Evolutionary conservation across 371 early-diverging fungal genomes (phyloP).

Genomic region (Lichtheimia corymbifera): DNA sequence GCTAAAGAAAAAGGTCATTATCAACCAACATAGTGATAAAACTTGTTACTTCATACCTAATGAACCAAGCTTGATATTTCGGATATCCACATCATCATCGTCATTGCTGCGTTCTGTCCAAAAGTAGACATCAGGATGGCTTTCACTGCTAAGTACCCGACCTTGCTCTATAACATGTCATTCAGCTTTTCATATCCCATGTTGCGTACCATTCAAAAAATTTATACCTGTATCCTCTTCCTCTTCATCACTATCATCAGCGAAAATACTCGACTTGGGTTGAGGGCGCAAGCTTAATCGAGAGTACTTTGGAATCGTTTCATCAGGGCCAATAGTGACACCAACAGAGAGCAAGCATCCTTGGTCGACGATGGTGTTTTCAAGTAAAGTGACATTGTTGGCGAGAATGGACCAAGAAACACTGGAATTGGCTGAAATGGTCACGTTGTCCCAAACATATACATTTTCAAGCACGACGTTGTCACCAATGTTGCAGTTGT

Average conservation of each 20-base stretch:
- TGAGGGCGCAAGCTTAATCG: slow-evolving; percentile 62
- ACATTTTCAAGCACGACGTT: slow-evolving; percentile 78
- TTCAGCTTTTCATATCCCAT: not conserved
- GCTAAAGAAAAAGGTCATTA: slow-evolving; percentile 16
- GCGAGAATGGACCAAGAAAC: slow-evolving; percentile 78
- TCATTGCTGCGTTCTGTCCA: slow-evolving; percentile 46
- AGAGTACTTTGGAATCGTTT: slow-evolving; percentile 67
- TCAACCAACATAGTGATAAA: not conserved
- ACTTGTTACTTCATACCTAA: slow-evolving; percentile 24
- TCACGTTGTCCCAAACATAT: slow-evolving; percentile 82
- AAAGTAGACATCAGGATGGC: slow-evolving; percentile 42
- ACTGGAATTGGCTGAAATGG: slow-evolving; percentile 65
- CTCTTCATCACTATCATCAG: slow-evolving; percentile 49
- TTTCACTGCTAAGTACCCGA: slow-evolving; percentile 36
- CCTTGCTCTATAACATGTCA: slow-evolving; percentile 20
- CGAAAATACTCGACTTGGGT: slow-evolving; percentile 44
- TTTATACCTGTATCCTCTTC: slow-evolving; percentile 45
- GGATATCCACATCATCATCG: slow-evolving; percentile 49
- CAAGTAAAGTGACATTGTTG: slow-evolving; percentile 62
- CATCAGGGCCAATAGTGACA: slow-evolving; percentile 78
- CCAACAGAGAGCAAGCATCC: slow-evolving; percentile 74
- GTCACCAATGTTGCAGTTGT: slow-evolving; percentile 75
- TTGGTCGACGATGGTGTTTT: slow-evolving; percentile 62
- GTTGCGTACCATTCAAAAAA: slow-evolving; percentile 6
- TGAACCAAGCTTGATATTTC: slow-evolving; percentile 49